These are phyloP conservation scores for Onygenales sp. DNA, from an alignment of 2,329 filamentous ascomycete species.

Conservation along the genomic window DNA sequence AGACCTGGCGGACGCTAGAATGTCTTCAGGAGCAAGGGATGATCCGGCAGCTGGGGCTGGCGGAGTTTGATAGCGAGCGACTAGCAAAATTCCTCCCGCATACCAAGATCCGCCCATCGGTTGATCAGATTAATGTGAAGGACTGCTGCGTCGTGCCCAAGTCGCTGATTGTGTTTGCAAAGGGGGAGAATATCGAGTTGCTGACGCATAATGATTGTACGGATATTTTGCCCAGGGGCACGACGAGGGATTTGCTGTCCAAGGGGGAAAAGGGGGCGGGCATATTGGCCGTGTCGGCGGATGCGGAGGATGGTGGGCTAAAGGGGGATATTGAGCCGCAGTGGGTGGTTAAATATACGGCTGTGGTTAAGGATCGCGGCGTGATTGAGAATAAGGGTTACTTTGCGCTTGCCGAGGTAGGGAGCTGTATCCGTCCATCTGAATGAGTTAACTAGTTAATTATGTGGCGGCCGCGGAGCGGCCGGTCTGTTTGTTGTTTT, in stretches of 20 bases:
- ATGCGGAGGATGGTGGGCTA: slow-evolving; percentile 47
- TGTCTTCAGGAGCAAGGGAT: slow-evolving; percentile 59
- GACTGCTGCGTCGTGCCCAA: slow-evolving; percentile 95
- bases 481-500: slow-evolving; percentile 4
- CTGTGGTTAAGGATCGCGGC: slow-evolving; percentile 83
- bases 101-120: slow-evolving; percentile 63
- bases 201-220: slow-evolving; percentile 91
- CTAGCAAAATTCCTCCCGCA: slow-evolving; percentile 65
- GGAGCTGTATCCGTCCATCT: slow-evolving; percentile 31
- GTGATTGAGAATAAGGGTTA: slow-evolving; percentile 99
- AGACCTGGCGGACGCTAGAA: slow-evolving; percentile 62
- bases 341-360: slow-evolving; percentile 97
- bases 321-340: slow-evolving; percentile 72
- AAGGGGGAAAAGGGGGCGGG: slow-evolving; percentile 62
- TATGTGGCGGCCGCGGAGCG: slow-evolving; percentile 4
- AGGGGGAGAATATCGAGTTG: slow-evolving; percentile 71
- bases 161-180: slow-evolving; percentile 74
- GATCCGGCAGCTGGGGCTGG: slow-evolving; percentile 68
- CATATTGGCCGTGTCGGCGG: slow-evolving; percentile 56
- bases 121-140: slow-evolving; percentile 92
- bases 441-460: slow-evolving; percentile 13
- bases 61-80: slow-evolving; percentile 84
- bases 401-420: slow-evolving; percentile 74
- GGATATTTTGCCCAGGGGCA: slow-evolving; percentile 79
- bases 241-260: slow-evolving; percentile 72